Conservation (phyloP, 768 basidiomycete species). For the Macrocybe gigantea region DNA sequence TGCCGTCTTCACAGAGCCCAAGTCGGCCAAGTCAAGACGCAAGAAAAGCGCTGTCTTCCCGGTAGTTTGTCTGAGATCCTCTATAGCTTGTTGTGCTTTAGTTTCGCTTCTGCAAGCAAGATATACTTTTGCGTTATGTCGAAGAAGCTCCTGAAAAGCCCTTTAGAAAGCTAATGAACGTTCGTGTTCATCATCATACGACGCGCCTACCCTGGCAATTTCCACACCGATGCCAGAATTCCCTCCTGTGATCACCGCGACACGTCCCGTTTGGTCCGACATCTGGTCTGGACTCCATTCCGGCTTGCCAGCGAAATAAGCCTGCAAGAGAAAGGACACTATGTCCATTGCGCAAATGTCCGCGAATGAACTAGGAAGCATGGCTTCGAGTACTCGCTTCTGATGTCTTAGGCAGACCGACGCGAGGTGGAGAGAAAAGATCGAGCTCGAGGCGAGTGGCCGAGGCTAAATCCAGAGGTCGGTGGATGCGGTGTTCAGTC, state of each 20-base stretch:
- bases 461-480: no score
- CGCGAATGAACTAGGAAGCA: background rate
- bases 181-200: background rate
- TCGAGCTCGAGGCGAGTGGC: no score
- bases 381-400: no score
- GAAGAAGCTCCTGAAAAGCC: constrained; percentile 3
- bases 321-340: background rate
- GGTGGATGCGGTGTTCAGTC: no score
- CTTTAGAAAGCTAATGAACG: background rate
- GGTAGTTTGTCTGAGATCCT: constrained; percentile 12
- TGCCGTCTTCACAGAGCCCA: constrained; percentile 17
- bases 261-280: constrained; percentile 7
- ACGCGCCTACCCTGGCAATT: constrained; percentile 5
- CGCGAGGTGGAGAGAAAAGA: no score
- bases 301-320: constrained; percentile 5
- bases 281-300: constrained; percentile 4
- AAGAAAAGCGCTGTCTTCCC: constrained; percentile 17
- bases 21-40: constrained; percentile 20
- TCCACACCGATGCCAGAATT: constrained; percentile 6
- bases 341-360: background rate
- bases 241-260: constrained; percentile 6
- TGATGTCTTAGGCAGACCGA: no score
- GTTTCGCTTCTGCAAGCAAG: constrained; percentile 12
- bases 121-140: constrained; percentile 12
- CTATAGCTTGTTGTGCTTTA: constrained; percentile 12